A percentile compares a stretch with the other conserved stretches of the same genome.
phyloP scores from a whole-genome alignment of 129 eudicot genomes.

The Artemisia argyi region DNA sequence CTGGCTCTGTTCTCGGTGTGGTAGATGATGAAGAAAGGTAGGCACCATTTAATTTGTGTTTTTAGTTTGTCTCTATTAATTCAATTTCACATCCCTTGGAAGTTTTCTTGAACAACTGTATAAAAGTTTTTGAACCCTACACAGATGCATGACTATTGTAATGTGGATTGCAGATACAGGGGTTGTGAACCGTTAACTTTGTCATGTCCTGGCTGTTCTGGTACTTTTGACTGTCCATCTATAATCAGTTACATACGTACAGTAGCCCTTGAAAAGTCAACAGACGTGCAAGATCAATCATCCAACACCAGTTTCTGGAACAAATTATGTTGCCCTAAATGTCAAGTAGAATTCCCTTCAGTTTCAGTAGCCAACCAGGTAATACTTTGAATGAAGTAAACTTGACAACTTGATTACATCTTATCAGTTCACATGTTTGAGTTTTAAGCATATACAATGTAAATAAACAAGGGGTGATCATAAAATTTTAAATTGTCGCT shows the following conservation, averaged over 20 bases:
- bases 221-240: conserved; percentile 71
- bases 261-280: conserved; percentile 38
- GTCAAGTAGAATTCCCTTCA: conserved; percentile 77
- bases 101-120: not conserved
- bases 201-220: conserved; percentile 91
- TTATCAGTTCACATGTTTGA: not conserved
- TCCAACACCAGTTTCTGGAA: conserved; percentile 58
- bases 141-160: conserved; percentile 4
- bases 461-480: not conserved
- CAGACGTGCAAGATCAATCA: conserved; percentile 43
- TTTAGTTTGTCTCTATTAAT: not conserved
- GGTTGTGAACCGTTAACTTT: conserved; percentile 80
- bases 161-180: conserved; percentile 55
- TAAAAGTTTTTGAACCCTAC: not conserved
- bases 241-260: conserved; percentile 65
- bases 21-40: conserved; percentile 92
- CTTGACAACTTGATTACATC: not conserved
- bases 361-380: conserved; percentile 92
- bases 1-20: conserved; percentile 57
- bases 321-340: conserved; percentile 67
- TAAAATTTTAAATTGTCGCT: not conserved
- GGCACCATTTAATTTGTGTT: not conserved
- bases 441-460: not conserved
- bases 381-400: not conserved
- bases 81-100: not conserved